phyloP scores from a whole-genome alignment of 768 basidiomycete genomes.

The Mycena vitilis region DNA sequence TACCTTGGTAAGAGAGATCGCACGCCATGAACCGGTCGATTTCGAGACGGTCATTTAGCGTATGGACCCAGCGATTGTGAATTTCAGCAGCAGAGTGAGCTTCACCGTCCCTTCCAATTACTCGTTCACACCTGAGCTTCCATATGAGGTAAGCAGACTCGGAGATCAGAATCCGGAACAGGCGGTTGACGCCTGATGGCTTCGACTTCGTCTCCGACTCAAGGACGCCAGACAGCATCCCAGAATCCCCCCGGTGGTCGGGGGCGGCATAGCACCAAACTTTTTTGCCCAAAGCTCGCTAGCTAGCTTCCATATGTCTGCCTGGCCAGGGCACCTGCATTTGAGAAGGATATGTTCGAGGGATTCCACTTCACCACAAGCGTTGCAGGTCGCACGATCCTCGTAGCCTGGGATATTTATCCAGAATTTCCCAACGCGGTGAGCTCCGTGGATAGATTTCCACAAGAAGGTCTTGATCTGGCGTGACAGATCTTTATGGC shows the following conservation, averaged over 20 bases:
- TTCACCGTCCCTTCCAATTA: constrained; percentile 21
- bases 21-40: constrained; percentile 1
- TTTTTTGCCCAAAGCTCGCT: constrained; percentile 21
- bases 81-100: constrained; percentile 1
- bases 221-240: constrained; percentile 19
- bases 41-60: constrained; percentile 17
- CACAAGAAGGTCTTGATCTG: too few species aligned
- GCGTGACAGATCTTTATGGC: too few species aligned
- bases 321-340: constrained; percentile 17
- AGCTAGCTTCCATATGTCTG: constrained; percentile 24
- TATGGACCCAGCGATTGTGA: constrained; percentile 20
- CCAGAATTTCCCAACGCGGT: constrained; percentile 8
- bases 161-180: constrained; percentile 33
- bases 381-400: constrained; percentile 22
- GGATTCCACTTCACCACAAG: constrained; percentile 19
- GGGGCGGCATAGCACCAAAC: neutral
- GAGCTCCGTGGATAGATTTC: too few species aligned
- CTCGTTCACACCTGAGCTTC: constrained; percentile 33
- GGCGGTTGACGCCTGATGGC: neutral
- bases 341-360: constrained; percentile 32
- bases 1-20: neutral
- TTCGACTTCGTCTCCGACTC: neutral
- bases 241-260: constrained; percentile 15
- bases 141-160: constrained; percentile 34
- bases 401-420: constrained; percentile 18